Evolutionary conservation across 352 stramenopile genomes (phyloP), one percentile per base, ranked within the genome.

Genomic region (Phytopythium sindhum): DNA sequence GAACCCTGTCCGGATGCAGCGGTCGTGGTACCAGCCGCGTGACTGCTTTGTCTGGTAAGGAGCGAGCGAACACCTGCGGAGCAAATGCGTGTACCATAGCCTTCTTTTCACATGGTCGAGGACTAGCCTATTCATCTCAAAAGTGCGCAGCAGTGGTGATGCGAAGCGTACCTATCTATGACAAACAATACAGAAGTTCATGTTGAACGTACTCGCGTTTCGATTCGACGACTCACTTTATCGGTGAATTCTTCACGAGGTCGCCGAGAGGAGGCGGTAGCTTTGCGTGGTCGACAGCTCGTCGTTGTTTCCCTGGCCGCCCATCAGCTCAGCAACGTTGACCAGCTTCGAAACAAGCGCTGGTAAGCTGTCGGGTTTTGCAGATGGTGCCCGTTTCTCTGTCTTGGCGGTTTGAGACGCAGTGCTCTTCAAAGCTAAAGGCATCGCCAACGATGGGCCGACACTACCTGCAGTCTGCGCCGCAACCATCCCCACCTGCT

Each of bases 1-100:
- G 24, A 61, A 57, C 11, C 75, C 73, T 12, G 39, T 67, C 15
- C 58, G 72, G 21, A 55, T 76, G 60, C 75, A 66, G 12, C 78
- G 69, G 9, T 37, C 70, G 26, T 80, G 68, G 19, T 81, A 81
- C 47, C 64, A 77, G 54, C 65, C 71, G 11, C 68, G 67, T 11
- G 71, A 76, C 53, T 78, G 71, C 52, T 78, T 78, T 42, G 71
- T 78, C 8, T 78, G 71, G 71, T 75, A 72, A 61, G 60, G 24
- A 50, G 15, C 48, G 26, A 62, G 2, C n/a, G 63, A 42, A 57
- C 33, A 12, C 21, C 15, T n/a, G 21, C n/a, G 21, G 10, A 59
- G n/a, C 35, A 50, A 37, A 2, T 37, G 11, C n/a, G n/a, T 60
- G 54, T 60, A 60, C 37, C 23, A 60, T 60, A 60, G 37, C 37